These are phyloP conservation scores for Saccharomyces hybrid DNA, from an alignment of 1,139 yeast species.

Conservation along the genomic window DNA sequence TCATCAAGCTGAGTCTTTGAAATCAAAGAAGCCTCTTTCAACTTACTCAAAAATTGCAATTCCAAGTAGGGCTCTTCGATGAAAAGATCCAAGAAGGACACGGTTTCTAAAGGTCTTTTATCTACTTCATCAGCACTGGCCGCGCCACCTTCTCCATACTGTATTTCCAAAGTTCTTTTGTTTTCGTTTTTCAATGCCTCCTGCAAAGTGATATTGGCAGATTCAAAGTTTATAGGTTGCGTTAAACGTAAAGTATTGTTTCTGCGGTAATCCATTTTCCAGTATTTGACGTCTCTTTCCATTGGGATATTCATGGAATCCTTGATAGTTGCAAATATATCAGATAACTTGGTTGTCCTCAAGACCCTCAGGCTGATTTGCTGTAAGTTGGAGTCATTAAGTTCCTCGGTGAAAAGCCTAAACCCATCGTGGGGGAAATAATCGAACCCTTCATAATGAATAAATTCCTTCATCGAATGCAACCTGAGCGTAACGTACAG, in stretches of 20 bases:
- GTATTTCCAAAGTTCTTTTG: neutral
- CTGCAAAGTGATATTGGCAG: conserved; percentile 36
- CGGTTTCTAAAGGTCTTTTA: conserved; percentile 9
- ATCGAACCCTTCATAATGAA: conserved; percentile 67
- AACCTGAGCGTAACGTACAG: conserved; percentile 57
- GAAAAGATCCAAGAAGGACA: conserved; percentile 19
- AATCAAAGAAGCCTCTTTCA: conserved; percentile 12
- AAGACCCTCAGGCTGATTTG: conserved; percentile 49
- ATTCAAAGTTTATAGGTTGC: conserved; percentile 37
- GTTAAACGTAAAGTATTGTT: conserved; percentile 70
- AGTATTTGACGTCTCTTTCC: conserved; percentile 43
- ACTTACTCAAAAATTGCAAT: conserved; percentile 13
- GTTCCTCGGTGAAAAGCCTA: conserved; percentile 41
- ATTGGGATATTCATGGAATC: conserved; percentile 37
- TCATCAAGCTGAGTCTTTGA: conserved; percentile 11
- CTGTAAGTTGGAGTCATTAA: conserved; percentile 41
- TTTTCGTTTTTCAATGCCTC: conserved; percentile 37
- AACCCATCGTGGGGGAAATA: conserved; percentile 51
- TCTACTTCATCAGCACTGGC: conserved; percentile 12
- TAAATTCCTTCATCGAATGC: conserved; percentile 46
- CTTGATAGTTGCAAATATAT: conserved; percentile 46
- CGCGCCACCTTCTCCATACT: neutral
- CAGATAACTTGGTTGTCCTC: conserved; percentile 48
- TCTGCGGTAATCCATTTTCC: conserved; percentile 62
- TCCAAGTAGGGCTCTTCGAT: conserved; percentile 32